Percentiles rank a stretch among this genome's conserved stretches.
Evolutionary conservation across 331 rosid species (phyloP).

Genomic region (Ulmus americana): DNA sequence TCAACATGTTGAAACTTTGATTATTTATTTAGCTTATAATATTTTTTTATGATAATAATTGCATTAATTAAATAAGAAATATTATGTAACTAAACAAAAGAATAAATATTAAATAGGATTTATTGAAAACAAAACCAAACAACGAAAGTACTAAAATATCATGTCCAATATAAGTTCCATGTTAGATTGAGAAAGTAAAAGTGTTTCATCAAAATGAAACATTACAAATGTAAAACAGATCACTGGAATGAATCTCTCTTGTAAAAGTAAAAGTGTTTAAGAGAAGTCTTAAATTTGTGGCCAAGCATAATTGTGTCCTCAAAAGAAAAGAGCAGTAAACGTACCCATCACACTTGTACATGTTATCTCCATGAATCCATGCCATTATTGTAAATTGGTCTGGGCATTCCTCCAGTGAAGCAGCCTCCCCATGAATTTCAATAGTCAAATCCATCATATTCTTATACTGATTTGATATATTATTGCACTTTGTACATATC

Average conservation of each 20-base stretch:
- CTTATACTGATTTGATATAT: constrained; percentile 75
- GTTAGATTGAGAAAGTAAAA: background rate
- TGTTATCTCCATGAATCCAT: constrained; percentile 83
- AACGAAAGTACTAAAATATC: too few relatives aligned
- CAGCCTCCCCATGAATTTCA: constrained; percentile 91
- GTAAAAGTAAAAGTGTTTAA: too few relatives aligned
- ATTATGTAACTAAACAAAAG: too few relatives aligned
- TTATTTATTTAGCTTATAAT: too few relatives aligned
- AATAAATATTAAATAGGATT: too few relatives aligned
- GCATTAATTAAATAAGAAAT: too few relatives aligned
- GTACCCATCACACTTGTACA: constrained; percentile 96
- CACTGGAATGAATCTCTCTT: background rate
- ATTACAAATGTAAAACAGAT: background rate
- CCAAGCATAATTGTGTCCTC: background rate
- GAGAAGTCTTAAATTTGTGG: background rate
- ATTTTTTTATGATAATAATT: too few relatives aligned
- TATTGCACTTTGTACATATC: constrained; percentile 66
- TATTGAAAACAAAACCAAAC: too few relatives aligned
- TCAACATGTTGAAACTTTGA: too few relatives aligned
- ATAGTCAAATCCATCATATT: constrained; percentile 98
- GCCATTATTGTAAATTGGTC: constrained; percentile 78
- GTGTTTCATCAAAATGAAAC: background rate
- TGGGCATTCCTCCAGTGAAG: constrained; percentile 85
- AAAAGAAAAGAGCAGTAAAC: constrained; percentile 12
- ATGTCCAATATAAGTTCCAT: background rate